Evolutionary conservation across 1,284 basidiomycete species (phyloP), one percentile per base, ranked within the genome.

Genomic region (Moesziomyces aphidis): DNA sequence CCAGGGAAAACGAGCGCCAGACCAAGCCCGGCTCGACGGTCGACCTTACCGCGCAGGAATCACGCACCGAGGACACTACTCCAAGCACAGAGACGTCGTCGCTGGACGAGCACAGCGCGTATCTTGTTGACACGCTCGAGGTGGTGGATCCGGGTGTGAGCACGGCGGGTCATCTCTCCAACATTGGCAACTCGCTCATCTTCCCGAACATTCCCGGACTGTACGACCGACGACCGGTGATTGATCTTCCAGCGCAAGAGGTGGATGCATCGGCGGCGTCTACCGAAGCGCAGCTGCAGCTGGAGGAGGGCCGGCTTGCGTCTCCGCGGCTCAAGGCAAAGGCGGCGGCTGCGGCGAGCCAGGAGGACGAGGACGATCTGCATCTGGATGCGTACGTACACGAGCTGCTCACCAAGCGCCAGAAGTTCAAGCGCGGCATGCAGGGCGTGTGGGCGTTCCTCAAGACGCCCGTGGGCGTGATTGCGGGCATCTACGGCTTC

Each of bases 401-500:
- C 48, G 62, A 68, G 36, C 48, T 73, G 49, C 55, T 76, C 24
- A 69, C 65, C 50, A 69, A 73, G 24, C 50, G 56, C 42, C 73
- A 75, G 36, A 62, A 71, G 82, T 85, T 89, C 51, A 87, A 88
- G 57, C 87, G 90, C 11, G 89, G 88, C 0, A 85, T 92, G 78
- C 87, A 87, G 72, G 93, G 93, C 7, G 86, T 94, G 2, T 93
- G 92, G 92, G 89, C 90, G 1, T 95, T 93, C 79, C 85, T 94
- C 65, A 93, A 92, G 86, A 95, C 93, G 61, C 87, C 87, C 1
- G 85, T 87, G 74, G 93, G 92, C 80, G 90, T 80, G 26, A 86
- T 93, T 48, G 89, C 90, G 0, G 91, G 89, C 5, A 89, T 94
- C 19, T 95, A 94, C 84, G 93, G 93, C 0, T 92, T 94, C 36